These are phyloP conservation scores for Purshia tridentata DNA, from an alignment of 306 rosid genomes.

Conservation along the genomic window DNA sequence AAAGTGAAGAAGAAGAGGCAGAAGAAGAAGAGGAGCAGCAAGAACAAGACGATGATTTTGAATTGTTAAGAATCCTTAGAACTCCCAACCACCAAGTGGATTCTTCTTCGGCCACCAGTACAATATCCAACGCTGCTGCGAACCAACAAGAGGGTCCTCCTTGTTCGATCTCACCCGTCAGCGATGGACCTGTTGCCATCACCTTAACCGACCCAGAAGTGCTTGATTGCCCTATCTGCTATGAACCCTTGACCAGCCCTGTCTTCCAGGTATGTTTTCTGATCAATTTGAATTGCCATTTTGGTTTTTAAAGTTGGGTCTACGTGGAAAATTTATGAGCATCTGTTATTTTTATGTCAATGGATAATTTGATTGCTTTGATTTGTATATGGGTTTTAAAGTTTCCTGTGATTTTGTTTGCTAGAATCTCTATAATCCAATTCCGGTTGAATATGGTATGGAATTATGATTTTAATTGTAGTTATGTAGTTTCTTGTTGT, in stretches of 20 bases:
- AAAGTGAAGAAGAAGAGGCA: background rate
- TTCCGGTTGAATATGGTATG: background rate
- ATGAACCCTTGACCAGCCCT: slow-evolving; percentile 57
- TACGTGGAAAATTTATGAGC: background rate
- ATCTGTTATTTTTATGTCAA: background rate
- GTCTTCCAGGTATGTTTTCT: slow-evolving; percentile 59
- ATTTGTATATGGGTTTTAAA: background rate
- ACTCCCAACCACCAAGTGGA: background rate
- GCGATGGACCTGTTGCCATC: slow-evolving; percentile 32
- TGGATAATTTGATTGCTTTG: background rate
- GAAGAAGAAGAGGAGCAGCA: slow-evolving; percentile 14
- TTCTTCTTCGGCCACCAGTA: background rate
- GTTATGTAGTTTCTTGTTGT: background rate
- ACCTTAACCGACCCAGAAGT: slow-evolving; percentile 68
- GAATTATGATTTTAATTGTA: background rate
- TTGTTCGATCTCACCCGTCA: background rate
- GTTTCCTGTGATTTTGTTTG: background rate
- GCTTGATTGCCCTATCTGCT: slow-evolving; percentile 79
- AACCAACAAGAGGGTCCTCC: background rate
- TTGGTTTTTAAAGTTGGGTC: background rate
- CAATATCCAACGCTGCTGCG: background rate
- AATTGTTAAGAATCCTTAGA: too few species aligned
- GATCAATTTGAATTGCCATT: background rate
- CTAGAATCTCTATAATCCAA: background rate
- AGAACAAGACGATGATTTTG: background rate